These are phyloP conservation scores for Angophora floribunda DNA, from an alignment of 345 rosid species.

Conservation along the genomic window DNA sequence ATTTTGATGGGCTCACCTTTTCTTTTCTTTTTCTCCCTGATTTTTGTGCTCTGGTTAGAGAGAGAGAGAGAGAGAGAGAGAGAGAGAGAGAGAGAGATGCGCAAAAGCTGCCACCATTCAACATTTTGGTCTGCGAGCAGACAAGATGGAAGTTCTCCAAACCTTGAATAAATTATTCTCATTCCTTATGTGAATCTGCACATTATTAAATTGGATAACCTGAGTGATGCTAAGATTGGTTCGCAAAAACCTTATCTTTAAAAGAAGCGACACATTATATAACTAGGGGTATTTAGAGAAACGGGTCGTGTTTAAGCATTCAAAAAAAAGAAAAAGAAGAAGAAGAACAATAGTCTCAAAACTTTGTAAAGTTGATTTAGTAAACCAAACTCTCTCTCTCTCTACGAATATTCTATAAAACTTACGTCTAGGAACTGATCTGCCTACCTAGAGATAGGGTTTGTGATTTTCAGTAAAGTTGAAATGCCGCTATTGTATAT, in stretches of 20 bases:
- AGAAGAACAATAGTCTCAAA: not conserved
- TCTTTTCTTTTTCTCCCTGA: slow-evolving; percentile 5
- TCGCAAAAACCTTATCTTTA: not conserved
- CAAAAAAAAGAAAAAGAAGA: not conserved
- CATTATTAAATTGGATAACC: not conserved
- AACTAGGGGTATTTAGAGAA: not conserved
- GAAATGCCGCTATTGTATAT: not conserved
- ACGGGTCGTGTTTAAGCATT: not conserved
- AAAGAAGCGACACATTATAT: not conserved
- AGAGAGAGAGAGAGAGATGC: slow-evolving; percentile 26
- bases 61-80: slow-evolving; percentile 1
- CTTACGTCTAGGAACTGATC: slow-evolving; percentile 1
- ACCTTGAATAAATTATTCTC: slow-evolving; percentile 7
- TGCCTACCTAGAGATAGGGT: slow-evolving; percentile 5
- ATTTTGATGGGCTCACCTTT: slow-evolving; percentile 14
- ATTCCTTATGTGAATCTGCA: not conserved
- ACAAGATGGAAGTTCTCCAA: slow-evolving; percentile 39
- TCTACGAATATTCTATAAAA: not conserved
- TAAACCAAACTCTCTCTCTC: not conserved
- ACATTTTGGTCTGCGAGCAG: slow-evolving; percentile 59
- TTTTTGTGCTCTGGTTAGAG: slow-evolving; percentile 28
- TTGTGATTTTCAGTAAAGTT: slow-evolving; percentile 49
- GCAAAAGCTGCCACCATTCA: slow-evolving; percentile 77
- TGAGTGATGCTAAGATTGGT: not conserved
- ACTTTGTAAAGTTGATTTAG: not conserved